Conservation (phyloP, 352 stramenopile species). For the Aphanomyces stellatus region DNA sequence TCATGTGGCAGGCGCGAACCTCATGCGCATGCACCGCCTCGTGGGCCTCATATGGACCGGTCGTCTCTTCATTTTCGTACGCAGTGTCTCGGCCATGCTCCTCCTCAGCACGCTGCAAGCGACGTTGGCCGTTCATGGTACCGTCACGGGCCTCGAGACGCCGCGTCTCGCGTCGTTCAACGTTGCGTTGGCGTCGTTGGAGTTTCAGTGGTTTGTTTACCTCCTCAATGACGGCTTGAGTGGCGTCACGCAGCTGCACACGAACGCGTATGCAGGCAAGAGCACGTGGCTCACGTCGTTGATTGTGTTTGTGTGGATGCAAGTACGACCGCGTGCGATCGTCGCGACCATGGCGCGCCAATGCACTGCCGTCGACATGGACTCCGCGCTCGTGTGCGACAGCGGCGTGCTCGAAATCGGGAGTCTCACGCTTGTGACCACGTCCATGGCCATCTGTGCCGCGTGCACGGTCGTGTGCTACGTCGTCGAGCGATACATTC, state of each 20-base stretch:
- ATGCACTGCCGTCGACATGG: slow-evolving; percentile 17
- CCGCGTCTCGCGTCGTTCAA: slow-evolving; percentile 2
- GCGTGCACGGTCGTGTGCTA: background rate
- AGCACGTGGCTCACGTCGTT: slow-evolving; percentile 3
- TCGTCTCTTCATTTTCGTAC: slow-evolving; percentile 1
- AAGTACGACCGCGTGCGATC: background rate
- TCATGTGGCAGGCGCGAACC: background rate
- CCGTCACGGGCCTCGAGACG: background rate
- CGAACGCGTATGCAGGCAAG: background rate
- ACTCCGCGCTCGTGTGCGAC: background rate
- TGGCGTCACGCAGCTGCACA: background rate
- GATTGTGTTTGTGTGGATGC: background rate
- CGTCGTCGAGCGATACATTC: background rate
- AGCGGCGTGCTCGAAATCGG: slow-evolving; percentile 16
- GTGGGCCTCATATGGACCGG: slow-evolving; percentile 9
- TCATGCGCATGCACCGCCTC: slow-evolving; percentile 4
- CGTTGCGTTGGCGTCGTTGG: background rate
- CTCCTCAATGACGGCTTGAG: slow-evolving; percentile 14
- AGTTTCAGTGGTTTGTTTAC: slow-evolving; percentile 19
- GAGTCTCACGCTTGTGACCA: background rate
- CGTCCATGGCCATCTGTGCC: background rate
- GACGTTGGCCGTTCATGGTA: background rate
- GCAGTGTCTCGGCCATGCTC: slow-evolving; percentile 7
- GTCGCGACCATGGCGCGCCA: background rate
- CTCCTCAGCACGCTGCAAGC: background rate